Conservation (phyloP, 1,139 yeast genomes). For the Lodderomyces metapsilosis region DNA sequence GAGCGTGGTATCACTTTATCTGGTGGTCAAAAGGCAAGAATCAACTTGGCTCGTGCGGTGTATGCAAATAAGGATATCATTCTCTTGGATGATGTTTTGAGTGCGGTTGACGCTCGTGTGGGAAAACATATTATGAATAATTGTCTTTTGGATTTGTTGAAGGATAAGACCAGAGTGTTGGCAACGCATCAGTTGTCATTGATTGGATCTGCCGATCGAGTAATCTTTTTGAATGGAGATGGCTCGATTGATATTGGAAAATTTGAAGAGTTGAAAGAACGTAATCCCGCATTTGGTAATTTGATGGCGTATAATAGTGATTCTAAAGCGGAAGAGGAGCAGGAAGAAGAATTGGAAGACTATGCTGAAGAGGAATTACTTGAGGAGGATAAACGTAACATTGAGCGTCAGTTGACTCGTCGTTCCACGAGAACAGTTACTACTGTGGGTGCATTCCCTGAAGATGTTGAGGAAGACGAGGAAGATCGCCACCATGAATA, state of each 20-base stretch:
- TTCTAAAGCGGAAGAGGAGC: slow-evolving; percentile 23
- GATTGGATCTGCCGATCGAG: slow-evolving; percentile 40
- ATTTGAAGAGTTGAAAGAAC: slow-evolving; percentile 32
- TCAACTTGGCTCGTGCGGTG: slow-evolving; percentile 47
- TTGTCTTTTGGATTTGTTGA: slow-evolving; percentile 35
- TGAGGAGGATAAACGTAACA: slow-evolving; percentile 21
- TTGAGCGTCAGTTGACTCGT: slow-evolving; percentile 19
- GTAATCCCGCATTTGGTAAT: slow-evolving; percentile 44
- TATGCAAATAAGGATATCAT: slow-evolving; percentile 41
- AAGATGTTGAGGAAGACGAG: slow-evolving; percentile 19
- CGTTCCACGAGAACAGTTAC: slow-evolving; percentile 8
- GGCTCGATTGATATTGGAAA: slow-evolving; percentile 40
- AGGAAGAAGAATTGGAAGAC: slow-evolving; percentile 14
- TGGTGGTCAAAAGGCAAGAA: slow-evolving; percentile 51
- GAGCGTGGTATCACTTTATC: slow-evolving; percentile 49
- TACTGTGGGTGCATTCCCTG: slow-evolving; percentile 6
- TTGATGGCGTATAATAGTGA: slow-evolving; percentile 46
- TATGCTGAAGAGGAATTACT: slow-evolving; percentile 16
- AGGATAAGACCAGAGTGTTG: slow-evolving; percentile 39
- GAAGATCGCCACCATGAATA: slow-evolving; percentile 19
- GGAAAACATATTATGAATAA: slow-evolving; percentile 44
- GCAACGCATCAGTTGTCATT: slow-evolving; percentile 49
- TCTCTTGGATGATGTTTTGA: slow-evolving; percentile 45
- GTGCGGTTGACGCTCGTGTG: slow-evolving; percentile 52
- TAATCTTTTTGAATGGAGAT: slow-evolving; percentile 44